Evolutionary conservation across 2,329 filamentous ascomycete genomes (phyloP), one percentile per base, ranked within the genome.

Genomic region (Trichoderma lentiforme): DNA sequence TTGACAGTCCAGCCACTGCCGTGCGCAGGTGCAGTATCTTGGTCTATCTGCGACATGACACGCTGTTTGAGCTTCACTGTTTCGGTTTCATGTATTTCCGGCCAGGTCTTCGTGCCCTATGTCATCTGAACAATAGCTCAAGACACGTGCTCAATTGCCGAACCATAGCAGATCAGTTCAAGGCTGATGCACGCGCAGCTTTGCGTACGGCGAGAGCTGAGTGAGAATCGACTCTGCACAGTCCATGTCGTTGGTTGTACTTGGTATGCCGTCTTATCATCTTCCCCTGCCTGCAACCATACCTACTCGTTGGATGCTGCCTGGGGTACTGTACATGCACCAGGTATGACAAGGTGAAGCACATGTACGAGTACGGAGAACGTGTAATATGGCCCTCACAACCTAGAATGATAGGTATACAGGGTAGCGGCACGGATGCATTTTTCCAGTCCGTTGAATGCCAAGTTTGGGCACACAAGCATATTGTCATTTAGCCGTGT

Each of bases 71-170:
- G 51, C 39, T 43, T 34, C 39, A 6, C 15, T 12, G 67, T 61
- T 62, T 62, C 57, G 28, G 67, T 70, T 70, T 70, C 67, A 53
- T 18, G 6, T 53, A n/a, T 51, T 62, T 34, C 30, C 57, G 30
- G 24, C 26, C 21, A 30, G 26, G 9, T 14, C 26, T 15, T 28
- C 3, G 14, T 43, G 24, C 11, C 32, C 24, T 21, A 24, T 24
- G 47, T 30, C 24, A n/a, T 26, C 43, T 53, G 43, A 34, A 28
- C 26, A 34, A 53, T 53, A 53, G n/a, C 8, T 14, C 7, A 34
- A 61, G n/a, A 60, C 53, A 69, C 24, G 56, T 69, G 65, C 65
- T 69, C 65, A 60, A 60, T 36, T 61, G 26, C 65, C 28, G 56
- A 51, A 21, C 65, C 12, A 32, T 18, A 30, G 26, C 7, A n/a